Percentiles rank a stretch among this genome's conserved stretches.
Evolutionary conservation across 2,329 filamentous ascomycete genomes (phyloP).

Genomic region (Purpureocillium takamizusanense): DNA sequence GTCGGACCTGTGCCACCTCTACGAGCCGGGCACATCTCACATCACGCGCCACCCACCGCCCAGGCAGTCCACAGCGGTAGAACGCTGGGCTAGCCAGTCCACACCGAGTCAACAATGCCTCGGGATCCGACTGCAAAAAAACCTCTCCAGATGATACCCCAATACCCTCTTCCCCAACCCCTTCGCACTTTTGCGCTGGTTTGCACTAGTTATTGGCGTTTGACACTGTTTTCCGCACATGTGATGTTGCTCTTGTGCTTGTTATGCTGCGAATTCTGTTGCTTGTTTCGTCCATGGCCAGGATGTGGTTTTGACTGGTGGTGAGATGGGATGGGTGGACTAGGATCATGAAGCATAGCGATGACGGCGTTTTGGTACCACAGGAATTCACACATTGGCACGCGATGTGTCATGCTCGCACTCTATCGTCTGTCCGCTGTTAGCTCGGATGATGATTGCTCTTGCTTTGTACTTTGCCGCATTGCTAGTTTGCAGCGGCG

Average conservation of each 20-base stretch:
- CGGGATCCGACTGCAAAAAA: slow-evolving; percentile 5
- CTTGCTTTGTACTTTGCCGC: too few species aligned
- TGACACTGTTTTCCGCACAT: too few species aligned
- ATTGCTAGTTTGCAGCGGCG: too few species aligned
- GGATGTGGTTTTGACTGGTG: slow-evolving; percentile 9
- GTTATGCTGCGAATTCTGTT: not conserved
- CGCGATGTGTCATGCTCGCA: too few species aligned
- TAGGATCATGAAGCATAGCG: slow-evolving; percentile 30
- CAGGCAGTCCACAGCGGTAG: slow-evolving; percentile 46
- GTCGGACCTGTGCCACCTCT: slow-evolving; percentile 18
- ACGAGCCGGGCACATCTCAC: slow-evolving; percentile 19
- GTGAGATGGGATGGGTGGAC: slow-evolving; percentile 9
- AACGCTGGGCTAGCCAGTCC: slow-evolving; percentile 32
- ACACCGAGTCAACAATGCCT: not conserved
- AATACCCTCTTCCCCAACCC: slow-evolving; percentile 11
- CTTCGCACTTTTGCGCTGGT: too few species aligned
- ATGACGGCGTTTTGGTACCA: slow-evolving; percentile 24
- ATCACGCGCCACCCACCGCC: slow-evolving; percentile 20
- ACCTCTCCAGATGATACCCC: slow-evolving; percentile 13
- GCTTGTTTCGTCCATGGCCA: slow-evolving; percentile 10
- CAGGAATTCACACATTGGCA: slow-evolving; percentile 3
- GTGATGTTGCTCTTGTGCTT: not conserved
- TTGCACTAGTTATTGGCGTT: too few species aligned
- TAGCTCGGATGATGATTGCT: too few species aligned
- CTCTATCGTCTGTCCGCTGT: too few species aligned